A percentile compares a stretch with the other conserved stretches of the same genome.
These are phyloP conservation scores for Melastoma malabathricum DNA, from an alignment of 345 rosid genomes.

Conservation along the genomic window DNA sequence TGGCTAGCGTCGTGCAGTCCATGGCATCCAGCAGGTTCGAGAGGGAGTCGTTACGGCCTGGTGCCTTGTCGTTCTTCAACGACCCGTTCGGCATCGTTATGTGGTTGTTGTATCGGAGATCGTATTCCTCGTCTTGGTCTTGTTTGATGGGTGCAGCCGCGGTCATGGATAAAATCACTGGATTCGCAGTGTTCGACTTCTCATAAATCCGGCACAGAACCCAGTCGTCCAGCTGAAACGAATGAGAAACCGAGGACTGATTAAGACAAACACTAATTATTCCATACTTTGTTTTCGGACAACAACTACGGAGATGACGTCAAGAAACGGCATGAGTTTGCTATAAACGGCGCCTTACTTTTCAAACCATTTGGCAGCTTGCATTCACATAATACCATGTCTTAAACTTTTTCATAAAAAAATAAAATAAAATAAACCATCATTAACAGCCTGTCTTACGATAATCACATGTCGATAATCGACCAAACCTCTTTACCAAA, in stretches of 20 bases:
- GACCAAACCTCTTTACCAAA: too few relatives aligned
- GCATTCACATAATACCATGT: too few relatives aligned
- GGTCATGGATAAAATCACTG: conserved; percentile 17
- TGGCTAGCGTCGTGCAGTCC: conserved; percentile 54
- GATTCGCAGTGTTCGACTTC: conserved; percentile 43
- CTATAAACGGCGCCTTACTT: too few relatives aligned
- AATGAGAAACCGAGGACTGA: background rate
- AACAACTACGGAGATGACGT: too few relatives aligned
- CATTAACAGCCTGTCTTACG: too few relatives aligned
- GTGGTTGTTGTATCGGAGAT: conserved; percentile 11
- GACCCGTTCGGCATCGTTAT: background rate
- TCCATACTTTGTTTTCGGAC: too few relatives aligned
- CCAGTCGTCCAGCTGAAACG: conserved; percentile 88
- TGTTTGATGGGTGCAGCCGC: conserved; percentile 30
- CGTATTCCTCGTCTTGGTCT: conserved; percentile 55
- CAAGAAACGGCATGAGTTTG: too few relatives aligned
- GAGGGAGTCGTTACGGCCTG: conserved; percentile 23
- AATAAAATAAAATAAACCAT: too few relatives aligned
- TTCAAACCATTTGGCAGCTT: too few relatives aligned
- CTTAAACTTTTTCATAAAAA: too few relatives aligned
- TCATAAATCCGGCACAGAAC: conserved; percentile 95
- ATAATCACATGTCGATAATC: too few relatives aligned
- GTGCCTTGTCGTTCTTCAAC: background rate
- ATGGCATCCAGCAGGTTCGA: conserved; percentile 61
- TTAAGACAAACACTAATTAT: too few relatives aligned